A percentile compares a stretch with the other conserved stretches of the same genome.
Conservation (phyloP, 1,139 yeast species). For the Diutina ranongensis region DNA sequence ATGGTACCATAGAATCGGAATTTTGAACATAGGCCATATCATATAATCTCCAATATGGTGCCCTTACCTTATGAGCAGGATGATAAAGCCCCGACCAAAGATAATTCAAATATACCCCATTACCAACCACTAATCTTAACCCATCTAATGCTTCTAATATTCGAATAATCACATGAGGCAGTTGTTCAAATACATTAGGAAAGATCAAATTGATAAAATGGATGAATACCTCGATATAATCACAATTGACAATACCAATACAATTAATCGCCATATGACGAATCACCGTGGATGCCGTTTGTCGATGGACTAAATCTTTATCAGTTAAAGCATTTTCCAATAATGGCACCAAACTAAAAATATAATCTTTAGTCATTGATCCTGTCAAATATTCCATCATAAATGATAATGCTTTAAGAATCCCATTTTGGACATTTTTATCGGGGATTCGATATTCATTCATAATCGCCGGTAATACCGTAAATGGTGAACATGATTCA, state of each 20-base stretch:
- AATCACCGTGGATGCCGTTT: slow-evolving; percentile 86
- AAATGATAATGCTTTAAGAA: slow-evolving; percentile 83
- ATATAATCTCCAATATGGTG: slow-evolving; percentile 76
- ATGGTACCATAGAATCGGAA: slow-evolving; percentile 69
- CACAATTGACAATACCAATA: slow-evolving; percentile 60
- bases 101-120: slow-evolving; percentile 65
- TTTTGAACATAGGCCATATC: slow-evolving; percentile 68
- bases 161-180: slow-evolving; percentile 86
- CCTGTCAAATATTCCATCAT: slow-evolving; percentile 89
- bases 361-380: slow-evolving; percentile 61
- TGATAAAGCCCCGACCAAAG: slow-evolving; percentile 86
- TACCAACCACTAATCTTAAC: slow-evolving; percentile 61
- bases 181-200: slow-evolving; percentile 84
- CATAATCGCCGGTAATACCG: slow-evolving; percentile 94
- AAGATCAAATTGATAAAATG: slow-evolving; percentile 65
- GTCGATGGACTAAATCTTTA: slow-evolving; percentile 87
- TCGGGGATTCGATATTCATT: slow-evolving; percentile 92
- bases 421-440: slow-evolving; percentile 91
- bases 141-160: slow-evolving; percentile 76
- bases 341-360: slow-evolving; percentile 71
- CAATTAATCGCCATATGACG: slow-evolving; percentile 76
- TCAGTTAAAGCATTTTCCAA: slow-evolving; percentile 87
- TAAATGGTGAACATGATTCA: slow-evolving; percentile 84
- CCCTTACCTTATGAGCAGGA: slow-evolving; percentile 81
- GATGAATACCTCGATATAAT: slow-evolving; percentile 46